These are phyloP conservation scores for Lactifluus subvellereus DNA, from an alignment of 768 basidiomycete genomes.

Conservation along the genomic window DNA sequence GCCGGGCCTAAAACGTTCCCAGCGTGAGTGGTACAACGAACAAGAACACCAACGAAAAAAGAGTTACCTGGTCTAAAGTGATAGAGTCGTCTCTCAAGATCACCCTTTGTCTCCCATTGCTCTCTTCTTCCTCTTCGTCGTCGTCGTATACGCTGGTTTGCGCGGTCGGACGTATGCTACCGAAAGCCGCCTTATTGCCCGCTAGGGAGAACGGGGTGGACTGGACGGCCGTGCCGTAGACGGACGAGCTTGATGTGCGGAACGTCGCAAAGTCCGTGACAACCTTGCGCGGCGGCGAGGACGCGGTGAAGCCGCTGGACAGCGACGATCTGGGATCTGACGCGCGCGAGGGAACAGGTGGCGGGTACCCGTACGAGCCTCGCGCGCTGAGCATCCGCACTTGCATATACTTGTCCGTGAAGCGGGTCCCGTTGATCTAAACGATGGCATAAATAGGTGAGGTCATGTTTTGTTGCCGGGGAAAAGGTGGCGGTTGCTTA, in stretches of 20 bases:
- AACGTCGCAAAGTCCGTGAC: conserved; percentile 87
- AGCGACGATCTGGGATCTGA: conserved; percentile 37
- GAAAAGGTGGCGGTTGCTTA: too few relatives aligned
- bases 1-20: conserved; percentile 49
- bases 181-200: conserved; percentile 80
- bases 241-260: conserved; percentile 64
- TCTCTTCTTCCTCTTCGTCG: conserved; percentile 60
- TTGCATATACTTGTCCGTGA: conserved; percentile 93
- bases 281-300: conserved; percentile 56
- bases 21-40: conserved; percentile 4
- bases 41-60: background rate
- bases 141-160: conserved; percentile 52
- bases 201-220: conserved; percentile 76
- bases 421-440: conserved; percentile 90
- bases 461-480: too few relatives aligned
- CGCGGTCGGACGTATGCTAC: conserved; percentile 52
- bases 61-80: conserved; percentile 79
- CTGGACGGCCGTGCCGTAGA: conserved; percentile 79
- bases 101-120: conserved; percentile 58
- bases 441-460: background rate
- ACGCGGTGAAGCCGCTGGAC: conserved; percentile 33
- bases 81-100: conserved; percentile 81
- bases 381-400: conserved; percentile 57
- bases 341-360: conserved; percentile 40
- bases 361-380: conserved; percentile 45